Evolutionary conservation across 768 basidiomycete genomes (phyloP).

Genomic region (Hypholoma fasciculare): DNA sequence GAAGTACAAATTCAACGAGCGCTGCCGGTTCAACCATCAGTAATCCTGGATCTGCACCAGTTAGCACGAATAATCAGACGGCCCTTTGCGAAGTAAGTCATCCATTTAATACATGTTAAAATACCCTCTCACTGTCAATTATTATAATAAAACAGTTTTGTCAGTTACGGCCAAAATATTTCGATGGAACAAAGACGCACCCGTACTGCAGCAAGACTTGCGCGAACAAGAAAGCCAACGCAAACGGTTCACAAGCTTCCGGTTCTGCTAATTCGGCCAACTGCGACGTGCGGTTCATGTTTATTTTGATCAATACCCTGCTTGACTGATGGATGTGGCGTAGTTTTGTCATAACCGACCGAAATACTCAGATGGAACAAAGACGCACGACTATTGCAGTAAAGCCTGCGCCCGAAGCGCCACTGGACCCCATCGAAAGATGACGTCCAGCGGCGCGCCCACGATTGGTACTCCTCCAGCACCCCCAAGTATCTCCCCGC

Average conservation of each 20-base stretch:
- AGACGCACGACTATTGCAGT: slow-evolving; percentile 62
- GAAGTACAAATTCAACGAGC: slow-evolving; percentile 21
- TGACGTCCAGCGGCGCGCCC: slow-evolving; percentile 18
- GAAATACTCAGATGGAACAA: slow-evolving; percentile 57
- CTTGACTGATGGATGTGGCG: slow-evolving; percentile 1
- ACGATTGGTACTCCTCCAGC: slow-evolving; percentile 11
- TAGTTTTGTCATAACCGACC: slow-evolving; percentile 63
- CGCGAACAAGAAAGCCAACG: slow-evolving; percentile 43
- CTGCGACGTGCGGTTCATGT: slow-evolving; percentile 45
- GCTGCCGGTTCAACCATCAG: not conserved
- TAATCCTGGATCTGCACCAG: no score
- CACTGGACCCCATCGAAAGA: slow-evolving; percentile 27
- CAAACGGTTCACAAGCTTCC: slow-evolving; percentile 20
- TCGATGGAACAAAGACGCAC: slow-evolving; percentile 56
- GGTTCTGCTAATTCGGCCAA: slow-evolving; percentile 33
- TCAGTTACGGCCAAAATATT: slow-evolving; percentile 53
- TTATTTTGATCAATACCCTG: slow-evolving; percentile 3
- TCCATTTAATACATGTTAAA: not conserved
- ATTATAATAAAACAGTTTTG: slow-evolving; percentile 43
- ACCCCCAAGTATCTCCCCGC: not conserved
- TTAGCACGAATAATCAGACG: not conserved
- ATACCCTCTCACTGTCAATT: slow-evolving; percentile 1
- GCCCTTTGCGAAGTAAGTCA: slow-evolving; percentile 50
- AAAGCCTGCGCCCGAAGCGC: slow-evolving; percentile 61
- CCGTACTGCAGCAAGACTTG: slow-evolving; percentile 62